Percentiles rank a stretch among this genome's conserved stretches.
phyloP scores from a whole-genome alignment of 441 rosid species.

The Populus tomentosa region DNA sequence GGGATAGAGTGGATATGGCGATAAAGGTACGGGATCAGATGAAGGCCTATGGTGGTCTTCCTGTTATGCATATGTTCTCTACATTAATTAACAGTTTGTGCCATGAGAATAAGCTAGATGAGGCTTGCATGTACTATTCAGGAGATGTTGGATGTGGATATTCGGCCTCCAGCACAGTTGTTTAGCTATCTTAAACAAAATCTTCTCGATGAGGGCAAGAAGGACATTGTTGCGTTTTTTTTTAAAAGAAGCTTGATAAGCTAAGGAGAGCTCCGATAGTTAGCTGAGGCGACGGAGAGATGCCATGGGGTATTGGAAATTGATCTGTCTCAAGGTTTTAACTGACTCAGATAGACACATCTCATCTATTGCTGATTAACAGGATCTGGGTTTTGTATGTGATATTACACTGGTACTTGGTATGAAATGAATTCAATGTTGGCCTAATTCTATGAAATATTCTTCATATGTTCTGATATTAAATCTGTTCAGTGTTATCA shows the following conservation, averaged over 20 bases:
- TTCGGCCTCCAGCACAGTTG: slow-evolving; percentile 65
- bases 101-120: slow-evolving; percentile 51
- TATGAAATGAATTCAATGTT: background rate
- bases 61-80: slow-evolving; percentile 86
- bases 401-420: background rate
- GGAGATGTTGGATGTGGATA: slow-evolving; percentile 82
- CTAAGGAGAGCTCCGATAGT: slow-evolving; percentile 53
- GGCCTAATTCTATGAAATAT: background rate
- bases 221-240: slow-evolving; percentile 34
- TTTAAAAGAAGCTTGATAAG: slow-evolving; percentile 52
- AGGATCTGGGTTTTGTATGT: background rate
- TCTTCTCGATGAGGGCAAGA: slow-evolving; percentile 53
- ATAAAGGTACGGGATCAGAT: slow-evolving; percentile 60
- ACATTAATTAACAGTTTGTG: slow-evolving; percentile 54
- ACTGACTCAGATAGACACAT: background rate
- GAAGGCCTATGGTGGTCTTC: slow-evolving; percentile 67
- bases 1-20: slow-evolving; percentile 56
- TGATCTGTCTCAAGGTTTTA: background rate
- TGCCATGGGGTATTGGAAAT: background rate
- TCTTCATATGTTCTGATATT: too few relatives aligned
- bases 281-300: slow-evolving; percentile 16
- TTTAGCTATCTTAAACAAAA: slow-evolving; percentile 73
- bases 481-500: too few relatives aligned
- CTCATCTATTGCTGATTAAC: background rate
- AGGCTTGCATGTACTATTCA: slow-evolving; percentile 68